phyloP scores from a whole-genome alignment of 108 stramenopile species.

The Mayamaea pseudoterrestris region DNA sequence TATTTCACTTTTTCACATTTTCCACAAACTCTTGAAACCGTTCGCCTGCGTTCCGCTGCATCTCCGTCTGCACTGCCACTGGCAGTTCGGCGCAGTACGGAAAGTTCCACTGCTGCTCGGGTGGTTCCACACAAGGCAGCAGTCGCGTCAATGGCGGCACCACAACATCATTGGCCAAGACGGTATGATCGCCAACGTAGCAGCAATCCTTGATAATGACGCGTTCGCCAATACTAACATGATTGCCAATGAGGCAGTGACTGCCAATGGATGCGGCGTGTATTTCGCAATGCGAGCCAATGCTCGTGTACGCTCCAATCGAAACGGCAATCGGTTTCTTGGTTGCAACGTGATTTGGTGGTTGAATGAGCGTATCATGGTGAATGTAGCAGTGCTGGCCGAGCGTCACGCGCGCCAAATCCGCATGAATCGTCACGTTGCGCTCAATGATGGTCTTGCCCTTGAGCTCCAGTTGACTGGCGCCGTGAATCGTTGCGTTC shows the following conservation, averaged over 20 bases:
- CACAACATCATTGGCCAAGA: conserved; percentile 28
- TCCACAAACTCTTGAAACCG: too few relatives aligned
- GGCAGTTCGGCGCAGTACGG: too few relatives aligned
- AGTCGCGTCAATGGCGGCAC: conserved; percentile 57
- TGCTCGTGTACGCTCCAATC: conserved; percentile 29
- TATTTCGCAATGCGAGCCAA: conserved; percentile 27
- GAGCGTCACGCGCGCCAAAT: conserved; percentile 23
- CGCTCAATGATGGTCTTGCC: conserved; percentile 28
- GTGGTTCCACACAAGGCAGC: too few relatives aligned
- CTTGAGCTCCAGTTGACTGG: conserved; percentile 31
- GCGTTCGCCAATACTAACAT: conserved; percentile 29
- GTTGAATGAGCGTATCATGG: conserved; percentile 15
- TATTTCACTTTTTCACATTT: too few relatives aligned
- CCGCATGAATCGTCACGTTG: conserved; percentile 21
- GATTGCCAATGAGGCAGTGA: conserved; percentile 28
- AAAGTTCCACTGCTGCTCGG: too few relatives aligned
- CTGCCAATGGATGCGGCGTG: conserved; percentile 41
- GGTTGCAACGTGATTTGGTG: conserved; percentile 9
- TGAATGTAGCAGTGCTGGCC: conserved; percentile 30
- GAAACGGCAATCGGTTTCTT: conserved; percentile 17
- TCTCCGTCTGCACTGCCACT: too few relatives aligned
- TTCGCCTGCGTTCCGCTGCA: too few relatives aligned
- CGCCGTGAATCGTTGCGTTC: conserved; percentile 20
- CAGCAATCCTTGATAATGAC: conserved; percentile 44
- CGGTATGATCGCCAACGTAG: conserved; percentile 19